Base-by-base conservation (phyloP, 306 rosid genomes). In the Argentina anserina region DNA sequence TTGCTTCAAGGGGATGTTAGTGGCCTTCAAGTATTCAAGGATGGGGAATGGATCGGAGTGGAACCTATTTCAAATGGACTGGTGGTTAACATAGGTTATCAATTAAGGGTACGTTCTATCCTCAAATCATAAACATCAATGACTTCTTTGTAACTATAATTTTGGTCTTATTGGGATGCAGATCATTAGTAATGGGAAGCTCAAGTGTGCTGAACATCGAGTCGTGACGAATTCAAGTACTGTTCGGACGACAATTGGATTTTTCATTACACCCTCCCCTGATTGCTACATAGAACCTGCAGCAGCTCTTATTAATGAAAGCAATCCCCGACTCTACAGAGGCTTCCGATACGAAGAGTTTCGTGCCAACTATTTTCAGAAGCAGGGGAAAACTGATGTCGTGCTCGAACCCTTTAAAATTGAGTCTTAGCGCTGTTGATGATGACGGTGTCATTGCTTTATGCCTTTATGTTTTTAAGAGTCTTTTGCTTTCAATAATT, bases 71-170 rank as follows among this genome's bases (percentile, higher is more conserved):
- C 81, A 39, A 25, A 76, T 13, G 86, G 84, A 45, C 78, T 89
- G 53, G 90, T 87, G 34, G 80, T 87, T 37, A 86, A 86, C 75
- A 64, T 78, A 59, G 95, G 91, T 43, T 65, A 72, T 17, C 76
- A 81, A 69, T 64, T 86, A 47, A 84, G 81, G 84, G 71, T 71
- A 47, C 10, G 67, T 71, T 29, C 6, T 37, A 1, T 49, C 18
- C 64, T 29, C 62, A 59, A 25, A 55, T 55, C 62, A 25, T 55
- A 25, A 9, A 29, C 64, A 59, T 12, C 37, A 1, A 2, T 59
- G 5, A 12, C 36, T 59, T 21, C 29, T 59, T 5, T 28, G 18
- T 26, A 29, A 59, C 15, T 28, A 14, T 20, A 68, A 1, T 47
- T 47, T 31, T 47, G 25, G 60, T 68, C 21, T 59, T 23, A 0